Evolutionary conservation across 129 eudicot genomes (phyloP).

Genomic region (Lactuca sativa): DNA sequence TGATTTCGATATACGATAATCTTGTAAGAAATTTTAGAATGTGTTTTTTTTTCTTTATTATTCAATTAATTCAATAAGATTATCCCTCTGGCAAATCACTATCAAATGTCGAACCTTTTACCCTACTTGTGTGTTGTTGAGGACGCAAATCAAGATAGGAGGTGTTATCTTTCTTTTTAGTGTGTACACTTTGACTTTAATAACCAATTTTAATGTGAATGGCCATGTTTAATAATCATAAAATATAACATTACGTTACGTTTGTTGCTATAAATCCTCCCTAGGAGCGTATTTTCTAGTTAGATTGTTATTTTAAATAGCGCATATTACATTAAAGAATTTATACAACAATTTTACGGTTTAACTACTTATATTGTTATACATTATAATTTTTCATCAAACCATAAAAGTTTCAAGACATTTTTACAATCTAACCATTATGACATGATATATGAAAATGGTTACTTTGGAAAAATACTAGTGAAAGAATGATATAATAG

Average conservation of each 20-base stretch:
- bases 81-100: slow-evolving; percentile 18
- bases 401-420: too few species aligned
- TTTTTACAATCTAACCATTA: too few species aligned
- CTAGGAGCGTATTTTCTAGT: slow-evolving; percentile 2
- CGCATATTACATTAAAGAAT: too few species aligned
- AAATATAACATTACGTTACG: neutral
- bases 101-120: slow-evolving; percentile 19
- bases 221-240: neutral
- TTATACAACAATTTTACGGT: too few species aligned
- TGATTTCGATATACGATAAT: neutral
- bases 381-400: too few species aligned
- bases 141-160: slow-evolving; percentile 6
- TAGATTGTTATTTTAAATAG: neutral
- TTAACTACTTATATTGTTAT: too few species aligned
- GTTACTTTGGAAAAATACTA: too few species aligned
- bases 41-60: neutral
- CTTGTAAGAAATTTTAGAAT: slow-evolving; percentile 5
- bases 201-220: neutral
- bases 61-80: neutral
- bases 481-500: too few species aligned
- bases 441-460: too few species aligned
- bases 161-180: neutral
- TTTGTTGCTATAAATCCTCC: neutral
- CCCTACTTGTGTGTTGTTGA: slow-evolving; percentile 30
- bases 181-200: neutral